Conservation (phyloP, 2,329 filamentous ascomycete genomes). For the Catunica adiposa region DNA sequence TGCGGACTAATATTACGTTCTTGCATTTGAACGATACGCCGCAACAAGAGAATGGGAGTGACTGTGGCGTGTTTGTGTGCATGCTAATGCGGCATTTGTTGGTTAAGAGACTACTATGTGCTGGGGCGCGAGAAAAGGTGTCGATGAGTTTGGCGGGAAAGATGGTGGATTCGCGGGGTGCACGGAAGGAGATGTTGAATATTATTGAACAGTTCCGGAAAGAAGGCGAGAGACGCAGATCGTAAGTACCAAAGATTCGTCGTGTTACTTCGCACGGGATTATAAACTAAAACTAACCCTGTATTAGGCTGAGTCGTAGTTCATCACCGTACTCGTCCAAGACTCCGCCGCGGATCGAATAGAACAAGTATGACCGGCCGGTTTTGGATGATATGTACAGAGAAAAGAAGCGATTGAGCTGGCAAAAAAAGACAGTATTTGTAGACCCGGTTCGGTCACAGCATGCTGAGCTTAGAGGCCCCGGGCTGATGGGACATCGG, state of each 20-base stretch:
- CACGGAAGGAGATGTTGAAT: slow-evolving; percentile 76
- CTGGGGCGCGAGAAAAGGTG: slow-evolving; percentile 69
- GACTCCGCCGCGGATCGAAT: slow-evolving; percentile 29
- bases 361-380: slow-evolving; percentile 15
- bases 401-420: not conserved
- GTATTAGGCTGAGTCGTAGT: slow-evolving; percentile 13
- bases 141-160: slow-evolving; percentile 86
- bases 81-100: slow-evolving; percentile 89
- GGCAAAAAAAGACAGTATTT: not conserved
- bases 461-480: too few relatives aligned
- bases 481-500: too few relatives aligned
- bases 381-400: not conserved
- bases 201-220: slow-evolving; percentile 77
- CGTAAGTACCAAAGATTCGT: slow-evolving; percentile 36
- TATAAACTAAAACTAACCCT: not conserved
- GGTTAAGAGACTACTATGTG: slow-evolving; percentile 62
- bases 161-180: slow-evolving; percentile 62
- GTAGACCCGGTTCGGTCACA: not conserved
- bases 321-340: slow-evolving; percentile 18
- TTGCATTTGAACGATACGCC: slow-evolving; percentile 72
- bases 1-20: slow-evolving; percentile 54
- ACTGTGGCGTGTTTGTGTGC: slow-evolving; percentile 94
- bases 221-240: slow-evolving; percentile 70
- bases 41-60: slow-evolving; percentile 79
- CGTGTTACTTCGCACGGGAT: not conserved